Percentiles rank a stretch among this genome's conserved stretches.
Evolutionary conservation across 108 stramenopile species (phyloP).

Genomic region (Skeletonema marinoi): DNA sequence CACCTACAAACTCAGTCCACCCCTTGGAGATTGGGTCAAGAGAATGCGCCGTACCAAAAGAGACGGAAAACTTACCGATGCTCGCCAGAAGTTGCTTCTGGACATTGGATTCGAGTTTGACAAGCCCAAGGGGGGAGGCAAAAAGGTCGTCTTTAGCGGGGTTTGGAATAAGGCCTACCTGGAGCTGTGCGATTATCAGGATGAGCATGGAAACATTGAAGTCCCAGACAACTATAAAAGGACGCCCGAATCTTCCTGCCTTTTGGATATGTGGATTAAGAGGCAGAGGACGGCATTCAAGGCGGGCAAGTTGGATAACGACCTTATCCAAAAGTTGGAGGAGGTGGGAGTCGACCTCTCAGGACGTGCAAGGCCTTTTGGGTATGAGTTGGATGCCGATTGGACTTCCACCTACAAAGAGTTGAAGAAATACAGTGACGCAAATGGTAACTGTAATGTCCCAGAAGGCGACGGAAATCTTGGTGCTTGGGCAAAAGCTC

Average conservation of each 20-base stretch:
- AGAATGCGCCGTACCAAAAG: slow-evolving; percentile 11
- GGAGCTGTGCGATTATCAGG: slow-evolving; percentile 8
- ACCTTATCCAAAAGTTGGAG: slow-evolving; percentile 20
- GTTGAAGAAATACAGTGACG: slow-evolving; percentile 9
- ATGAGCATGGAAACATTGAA: slow-evolving; percentile 16
- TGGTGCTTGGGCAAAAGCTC: not conserved
- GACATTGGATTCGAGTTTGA: slow-evolving; percentile 20
- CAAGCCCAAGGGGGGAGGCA: not conserved
- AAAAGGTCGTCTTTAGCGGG: slow-evolving; percentile 8
- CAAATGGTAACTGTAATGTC: slow-evolving; percentile 18
- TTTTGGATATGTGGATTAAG: slow-evolving; percentile 17
- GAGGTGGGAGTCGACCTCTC: slow-evolving; percentile 18
- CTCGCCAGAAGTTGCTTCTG: not conserved
- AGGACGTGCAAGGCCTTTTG: slow-evolving; percentile 15
- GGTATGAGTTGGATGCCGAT: slow-evolving; percentile 8
- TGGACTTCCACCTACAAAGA: slow-evolving; percentile 3
- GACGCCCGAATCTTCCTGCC: not conserved
- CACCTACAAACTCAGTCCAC: slow-evolving; percentile 14
- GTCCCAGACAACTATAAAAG: slow-evolving; percentile 5
- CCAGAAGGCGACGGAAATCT: slow-evolving; percentile 10
- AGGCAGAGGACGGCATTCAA: slow-evolving; percentile 12
- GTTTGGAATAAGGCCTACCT: slow-evolving; percentile 9
- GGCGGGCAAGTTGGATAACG: not conserved
- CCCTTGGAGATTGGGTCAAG: slow-evolving; percentile 16
- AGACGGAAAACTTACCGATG: not conserved